phyloP scores from a whole-genome alignment of 306 rosid species.

The Castanea mollissima region DNA sequence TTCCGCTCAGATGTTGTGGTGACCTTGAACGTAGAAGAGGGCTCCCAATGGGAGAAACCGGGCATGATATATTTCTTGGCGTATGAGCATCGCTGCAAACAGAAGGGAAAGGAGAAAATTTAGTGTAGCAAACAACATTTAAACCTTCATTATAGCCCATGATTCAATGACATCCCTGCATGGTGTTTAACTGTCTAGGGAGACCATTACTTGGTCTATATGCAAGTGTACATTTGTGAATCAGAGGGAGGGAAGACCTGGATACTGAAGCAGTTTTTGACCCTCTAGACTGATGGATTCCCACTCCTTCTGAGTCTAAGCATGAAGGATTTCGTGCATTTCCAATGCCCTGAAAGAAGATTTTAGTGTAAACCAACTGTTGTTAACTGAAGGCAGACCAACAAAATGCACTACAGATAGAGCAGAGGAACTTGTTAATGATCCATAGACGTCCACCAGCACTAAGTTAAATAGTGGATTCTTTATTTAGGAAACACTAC shows the following conservation, averaged over 20 bases:
- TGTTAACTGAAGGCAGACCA: background rate
- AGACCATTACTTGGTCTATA: background rate
- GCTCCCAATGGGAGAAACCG: conserved; percentile 96
- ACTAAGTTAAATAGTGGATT: background rate
- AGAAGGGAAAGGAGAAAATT: conserved; percentile 32
- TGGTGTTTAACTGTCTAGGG: background rate
- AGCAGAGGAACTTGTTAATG: background rate
- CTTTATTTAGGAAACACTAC: background rate
- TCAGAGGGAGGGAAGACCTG: conserved; percentile 41
- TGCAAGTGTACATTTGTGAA: conserved; percentile 4
- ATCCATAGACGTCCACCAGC: background rate
- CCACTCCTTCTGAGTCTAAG: conserved; percentile 46
- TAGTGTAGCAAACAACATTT: conserved; percentile 28
- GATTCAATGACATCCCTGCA: background rate
- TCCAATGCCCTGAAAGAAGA: conserved; percentile 55
- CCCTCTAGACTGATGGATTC: conserved; percentile 41
- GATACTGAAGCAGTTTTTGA: conserved; percentile 43
- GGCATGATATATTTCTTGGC: conserved; percentile 86
- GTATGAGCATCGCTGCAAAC: conserved; percentile 75
- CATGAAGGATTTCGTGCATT: conserved; percentile 35
- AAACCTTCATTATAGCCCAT: background rate
- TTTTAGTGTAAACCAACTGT: conserved; percentile 11
- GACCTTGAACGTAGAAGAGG: conserved; percentile 91
- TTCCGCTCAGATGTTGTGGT: conserved; percentile 79
- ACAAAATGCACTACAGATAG: background rate